A percentile compares a stretch with the other conserved stretches of the same genome.
phyloP scores from a whole-genome alignment of 2,329 filamentous ascomycete species.

The Thielaviopsis musarum region DNA sequence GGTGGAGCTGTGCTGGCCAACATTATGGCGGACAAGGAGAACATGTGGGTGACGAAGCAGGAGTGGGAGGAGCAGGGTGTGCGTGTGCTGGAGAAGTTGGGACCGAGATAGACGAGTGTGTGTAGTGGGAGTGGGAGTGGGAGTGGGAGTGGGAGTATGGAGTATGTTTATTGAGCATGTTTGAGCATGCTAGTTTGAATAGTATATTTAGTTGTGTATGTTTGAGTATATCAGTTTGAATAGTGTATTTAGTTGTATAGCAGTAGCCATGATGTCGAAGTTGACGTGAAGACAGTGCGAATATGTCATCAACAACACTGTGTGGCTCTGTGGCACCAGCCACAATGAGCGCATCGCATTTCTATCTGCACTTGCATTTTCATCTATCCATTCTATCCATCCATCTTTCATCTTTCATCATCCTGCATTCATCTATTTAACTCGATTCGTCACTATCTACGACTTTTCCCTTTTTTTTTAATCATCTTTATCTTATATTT shows the following conservation, averaged over 20 bases:
- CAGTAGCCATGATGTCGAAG: neutral
- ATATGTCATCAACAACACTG: neutral
- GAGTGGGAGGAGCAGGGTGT: conserved; percentile 93
- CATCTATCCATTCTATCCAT: too few relatives aligned
- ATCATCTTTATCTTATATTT: too few relatives aligned
- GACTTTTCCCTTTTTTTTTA: too few relatives aligned
- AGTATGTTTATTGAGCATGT: neutral
- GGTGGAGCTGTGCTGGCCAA: conserved; percentile 93
- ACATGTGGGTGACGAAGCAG: conserved; percentile 95
- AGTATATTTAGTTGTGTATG: too few relatives aligned
- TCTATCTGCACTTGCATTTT: neutral
- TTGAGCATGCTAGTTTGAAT: neutral
- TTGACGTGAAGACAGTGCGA: neutral
- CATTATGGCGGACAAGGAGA: conserved; percentile 97
- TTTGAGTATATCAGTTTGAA: neutral
- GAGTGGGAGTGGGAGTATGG: neutral
- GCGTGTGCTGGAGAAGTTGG: conserved; percentile 76
- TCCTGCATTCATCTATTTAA: too few relatives aligned
- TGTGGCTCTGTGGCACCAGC: neutral
- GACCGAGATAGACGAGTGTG: conserved; percentile 49
- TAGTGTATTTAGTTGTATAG: neutral
- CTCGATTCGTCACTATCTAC: too few relatives aligned
- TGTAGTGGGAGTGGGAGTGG: neutral
- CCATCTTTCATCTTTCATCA: too few relatives aligned
- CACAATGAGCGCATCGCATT: neutral